These are phyloP conservation scores for Pouteria campechiana DNA, from an alignment of 179 eudicot genomes.

Conservation along the genomic window DNA sequence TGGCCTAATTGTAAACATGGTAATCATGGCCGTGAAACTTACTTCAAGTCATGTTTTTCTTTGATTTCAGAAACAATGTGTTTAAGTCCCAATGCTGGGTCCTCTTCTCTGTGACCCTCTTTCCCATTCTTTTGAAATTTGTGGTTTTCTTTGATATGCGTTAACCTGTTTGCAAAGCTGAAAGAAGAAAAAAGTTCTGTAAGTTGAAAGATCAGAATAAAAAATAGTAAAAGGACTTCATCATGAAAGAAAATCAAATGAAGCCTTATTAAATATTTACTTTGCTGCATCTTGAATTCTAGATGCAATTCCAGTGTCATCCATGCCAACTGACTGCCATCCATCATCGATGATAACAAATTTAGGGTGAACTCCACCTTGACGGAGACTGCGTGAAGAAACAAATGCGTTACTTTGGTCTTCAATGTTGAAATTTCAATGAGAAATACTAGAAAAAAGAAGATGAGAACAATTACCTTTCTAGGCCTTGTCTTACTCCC, in stretches of 20 bases:
- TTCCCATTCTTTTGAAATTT: slow-evolving; percentile 63
- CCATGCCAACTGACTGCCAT: slow-evolving; percentile 79
- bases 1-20: too few relatives aligned
- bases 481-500: slow-evolving; percentile 57
- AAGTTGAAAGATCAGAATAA: neutral
- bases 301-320: slow-evolving; percentile 27
- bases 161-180: slow-evolving; percentile 66
- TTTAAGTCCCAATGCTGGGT: slow-evolving; percentile 41
- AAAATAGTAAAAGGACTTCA: neutral
- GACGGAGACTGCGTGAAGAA: slow-evolving; percentile 32
- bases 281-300: slow-evolving; percentile 52
- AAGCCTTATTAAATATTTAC: slow-evolving; percentile 44
- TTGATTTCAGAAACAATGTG: slow-evolving; percentile 46
- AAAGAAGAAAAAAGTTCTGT: neutral
- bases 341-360: slow-evolving; percentile 84
- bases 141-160: slow-evolving; percentile 59
- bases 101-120: slow-evolving; percentile 49
- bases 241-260: neutral
- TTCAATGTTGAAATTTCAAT: neutral
- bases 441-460: neutral
- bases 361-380: slow-evolving; percentile 68
- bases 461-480: slow-evolving; percentile 24
- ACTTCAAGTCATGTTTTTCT: slow-evolving; percentile 57
- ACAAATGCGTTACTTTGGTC: neutral
- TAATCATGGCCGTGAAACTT: too few relatives aligned